Percentiles rank a stretch among this genome's conserved stretches.
These are phyloP conservation scores for Suhomyces faveliae DNA, from an alignment of 805 yeast genomes.

Conservation along the genomic window DNA sequence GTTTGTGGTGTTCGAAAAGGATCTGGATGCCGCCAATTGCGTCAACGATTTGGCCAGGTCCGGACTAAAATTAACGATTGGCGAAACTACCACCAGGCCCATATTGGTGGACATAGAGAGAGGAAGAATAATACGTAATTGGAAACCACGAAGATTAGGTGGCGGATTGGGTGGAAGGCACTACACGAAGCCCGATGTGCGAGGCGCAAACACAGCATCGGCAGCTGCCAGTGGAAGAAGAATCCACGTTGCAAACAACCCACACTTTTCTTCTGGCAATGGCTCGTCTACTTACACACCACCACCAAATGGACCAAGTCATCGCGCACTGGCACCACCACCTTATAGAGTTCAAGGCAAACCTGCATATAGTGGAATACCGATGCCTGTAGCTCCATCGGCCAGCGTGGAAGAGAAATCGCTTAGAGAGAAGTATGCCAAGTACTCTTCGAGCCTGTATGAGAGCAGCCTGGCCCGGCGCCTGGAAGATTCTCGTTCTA, in stretches of 20 bases:
- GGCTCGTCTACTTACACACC: slow-evolving; percentile 1
- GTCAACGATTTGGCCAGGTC: slow-evolving; percentile 52
- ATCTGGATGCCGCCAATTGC: slow-evolving; percentile 60
- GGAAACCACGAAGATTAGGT: slow-evolving; percentile 77
- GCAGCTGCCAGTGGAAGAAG: slow-evolving; percentile 34
- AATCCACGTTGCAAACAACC: slow-evolving; percentile 7
- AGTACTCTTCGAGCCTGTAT: slow-evolving; percentile 11
- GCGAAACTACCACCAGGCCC: slow-evolving; percentile 44
- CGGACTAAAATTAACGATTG: slow-evolving; percentile 31
- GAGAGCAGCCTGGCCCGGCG: slow-evolving; percentile 1
- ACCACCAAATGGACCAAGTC: neutral
- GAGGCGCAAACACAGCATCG: slow-evolving; percentile 27
- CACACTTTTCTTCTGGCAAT: neutral
- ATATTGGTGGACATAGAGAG: slow-evolving; percentile 72
- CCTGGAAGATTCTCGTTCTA: slow-evolving; percentile 1
- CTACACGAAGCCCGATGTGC: slow-evolving; percentile 41
- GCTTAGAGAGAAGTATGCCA: slow-evolving; percentile 25
- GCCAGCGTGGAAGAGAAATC: slow-evolving; percentile 12
- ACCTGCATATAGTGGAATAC: neutral
- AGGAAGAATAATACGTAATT: slow-evolving; percentile 60
- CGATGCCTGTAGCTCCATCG: slow-evolving; percentile 1
- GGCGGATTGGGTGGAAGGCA: slow-evolving; percentile 93
- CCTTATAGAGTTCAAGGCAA: neutral
- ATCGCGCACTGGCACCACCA: neutral
- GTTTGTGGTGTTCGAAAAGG: slow-evolving; percentile 67